Evolutionary conservation across 1,139 yeast genomes (phyloP).

Genomic region (Hemisphaericaspora xylanilytica): DNA sequence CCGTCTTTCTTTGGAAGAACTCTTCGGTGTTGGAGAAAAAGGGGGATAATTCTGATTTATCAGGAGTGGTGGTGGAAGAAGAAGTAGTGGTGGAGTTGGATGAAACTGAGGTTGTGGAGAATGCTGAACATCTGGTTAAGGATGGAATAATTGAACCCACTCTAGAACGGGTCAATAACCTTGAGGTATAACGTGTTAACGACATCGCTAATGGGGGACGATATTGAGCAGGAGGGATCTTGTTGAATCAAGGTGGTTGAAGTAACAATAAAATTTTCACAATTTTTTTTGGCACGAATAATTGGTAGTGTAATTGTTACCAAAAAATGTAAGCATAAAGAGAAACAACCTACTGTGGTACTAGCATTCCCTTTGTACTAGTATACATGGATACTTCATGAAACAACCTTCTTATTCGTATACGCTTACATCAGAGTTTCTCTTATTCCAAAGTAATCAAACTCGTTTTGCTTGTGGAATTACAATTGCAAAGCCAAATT

Average conservation of each 20-base stretch:
- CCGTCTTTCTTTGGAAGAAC: constrained; percentile 35
- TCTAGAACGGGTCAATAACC: not conserved
- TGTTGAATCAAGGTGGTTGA: too few relatives aligned
- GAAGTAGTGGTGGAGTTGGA: not conserved
- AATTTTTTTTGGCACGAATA: too few relatives aligned
- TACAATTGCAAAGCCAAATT: too few relatives aligned
- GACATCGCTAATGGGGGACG: not conserved
- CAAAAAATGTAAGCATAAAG: too few relatives aligned
- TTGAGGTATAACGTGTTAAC: constrained; percentile 1
- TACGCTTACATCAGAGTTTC: too few relatives aligned
- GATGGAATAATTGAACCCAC: not conserved
- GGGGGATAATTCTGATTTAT: not conserved
- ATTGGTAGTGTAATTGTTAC: too few relatives aligned
- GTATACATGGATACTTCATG: too few relatives aligned
- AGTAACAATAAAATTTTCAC: not conserved
- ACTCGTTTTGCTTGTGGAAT: too few relatives aligned
- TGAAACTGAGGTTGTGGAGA: constrained; percentile 1
- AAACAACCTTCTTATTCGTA: too few relatives aligned
- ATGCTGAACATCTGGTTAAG: not conserved
- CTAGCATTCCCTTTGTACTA: too few relatives aligned
- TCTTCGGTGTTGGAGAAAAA: not conserved
- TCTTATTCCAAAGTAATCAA: too few relatives aligned
- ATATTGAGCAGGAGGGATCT: not conserved
- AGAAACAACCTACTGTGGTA: too few relatives aligned
- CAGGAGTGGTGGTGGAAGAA: constrained; percentile 1